These are phyloP conservation scores for Rhizopogon vinicolor DNA, from an alignment of 768 basidiomycete species.

Conservation along the genomic window DNA sequence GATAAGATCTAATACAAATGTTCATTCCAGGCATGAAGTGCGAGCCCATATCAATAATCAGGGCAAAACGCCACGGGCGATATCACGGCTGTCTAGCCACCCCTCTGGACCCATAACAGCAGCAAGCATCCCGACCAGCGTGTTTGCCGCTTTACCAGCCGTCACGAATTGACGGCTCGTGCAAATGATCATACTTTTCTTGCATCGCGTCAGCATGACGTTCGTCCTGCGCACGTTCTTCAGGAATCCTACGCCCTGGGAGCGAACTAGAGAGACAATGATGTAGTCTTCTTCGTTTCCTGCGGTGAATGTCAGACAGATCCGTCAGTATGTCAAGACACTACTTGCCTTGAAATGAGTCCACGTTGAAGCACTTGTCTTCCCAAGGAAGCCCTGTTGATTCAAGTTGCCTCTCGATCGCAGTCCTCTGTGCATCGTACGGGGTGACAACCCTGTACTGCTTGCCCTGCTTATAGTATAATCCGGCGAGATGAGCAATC, in stretches of 20 bases:
- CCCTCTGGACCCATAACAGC: conserved; percentile 1
- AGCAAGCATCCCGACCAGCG: conserved; percentile 23
- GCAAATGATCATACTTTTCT: conserved; percentile 68
- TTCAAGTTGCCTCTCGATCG: conserved; percentile 54
- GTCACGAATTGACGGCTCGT: conserved; percentile 35
- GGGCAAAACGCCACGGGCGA: neutral
- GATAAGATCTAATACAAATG: neutral
- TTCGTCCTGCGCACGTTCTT: conserved; percentile 61
- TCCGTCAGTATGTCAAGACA: neutral
- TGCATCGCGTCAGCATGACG: conserved; percentile 82
- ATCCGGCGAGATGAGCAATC: conserved; percentile 48
- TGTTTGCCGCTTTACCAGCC: conserved; percentile 8
- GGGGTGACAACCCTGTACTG: conserved; percentile 71
- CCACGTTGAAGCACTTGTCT: conserved; percentile 72
- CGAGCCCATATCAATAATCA: neutral
- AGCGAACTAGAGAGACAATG: conserved; percentile 65
- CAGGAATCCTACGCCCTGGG: conserved; percentile 60
- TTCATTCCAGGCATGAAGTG: neutral
- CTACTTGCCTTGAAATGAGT: conserved; percentile 70
- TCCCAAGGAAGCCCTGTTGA: conserved; percentile 43
- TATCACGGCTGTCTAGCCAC: conserved; percentile 14
- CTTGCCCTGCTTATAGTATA: conserved; percentile 41
- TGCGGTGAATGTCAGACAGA: conserved; percentile 23
- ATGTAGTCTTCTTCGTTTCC: conserved; percentile 81
- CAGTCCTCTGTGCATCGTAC: conserved; percentile 65